phyloP scores from a whole-genome alignment of 768 basidiomycete genomes.

The Tulasnella sp. region DNA sequence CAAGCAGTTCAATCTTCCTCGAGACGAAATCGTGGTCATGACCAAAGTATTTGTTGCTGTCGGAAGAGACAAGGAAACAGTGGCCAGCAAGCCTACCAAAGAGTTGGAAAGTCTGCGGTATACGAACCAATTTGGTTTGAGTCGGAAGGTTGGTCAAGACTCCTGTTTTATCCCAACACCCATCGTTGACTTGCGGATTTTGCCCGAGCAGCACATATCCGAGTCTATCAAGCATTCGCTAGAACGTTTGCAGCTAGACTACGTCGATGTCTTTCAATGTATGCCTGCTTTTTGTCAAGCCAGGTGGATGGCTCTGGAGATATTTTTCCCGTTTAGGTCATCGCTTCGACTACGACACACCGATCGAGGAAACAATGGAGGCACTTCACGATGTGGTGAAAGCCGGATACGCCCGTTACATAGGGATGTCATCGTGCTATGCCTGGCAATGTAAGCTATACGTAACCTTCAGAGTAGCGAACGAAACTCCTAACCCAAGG shows the following conservation, averaged over 20 bases:
- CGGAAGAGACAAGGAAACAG: background rate
- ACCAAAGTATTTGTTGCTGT: constrained; percentile 57
- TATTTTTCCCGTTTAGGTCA: constrained; percentile 37
- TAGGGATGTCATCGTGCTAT: constrained; percentile 38
- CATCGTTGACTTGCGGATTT: background rate
- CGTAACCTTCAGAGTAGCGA: background rate
- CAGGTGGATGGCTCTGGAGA: background rate
- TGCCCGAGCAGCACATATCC: constrained; percentile 52
- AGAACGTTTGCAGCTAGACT: constrained; percentile 50
- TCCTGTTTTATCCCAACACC: background rate
- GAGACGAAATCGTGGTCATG: constrained; percentile 73
- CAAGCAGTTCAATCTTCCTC: constrained; percentile 50
- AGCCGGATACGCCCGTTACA: constrained; percentile 54
- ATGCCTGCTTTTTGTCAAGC: constrained; percentile 36
- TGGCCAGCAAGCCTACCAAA: background rate
- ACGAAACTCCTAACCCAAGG: background rate
- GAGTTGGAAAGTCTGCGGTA: constrained; percentile 33
- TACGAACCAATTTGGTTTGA: constrained; percentile 31
- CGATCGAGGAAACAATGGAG: constrained; percentile 44
- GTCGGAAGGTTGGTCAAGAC: constrained; percentile 14
- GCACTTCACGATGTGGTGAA: constrained; percentile 51
- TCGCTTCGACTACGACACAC: constrained; percentile 53
- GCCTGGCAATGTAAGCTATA: constrained; percentile 33
- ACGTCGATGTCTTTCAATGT: constrained; percentile 54
- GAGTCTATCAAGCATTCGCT: constrained; percentile 51